Conservation (phyloP, 495 filamentous ascomycete genomes). For the Jackrogersella multiformis region DNA sequence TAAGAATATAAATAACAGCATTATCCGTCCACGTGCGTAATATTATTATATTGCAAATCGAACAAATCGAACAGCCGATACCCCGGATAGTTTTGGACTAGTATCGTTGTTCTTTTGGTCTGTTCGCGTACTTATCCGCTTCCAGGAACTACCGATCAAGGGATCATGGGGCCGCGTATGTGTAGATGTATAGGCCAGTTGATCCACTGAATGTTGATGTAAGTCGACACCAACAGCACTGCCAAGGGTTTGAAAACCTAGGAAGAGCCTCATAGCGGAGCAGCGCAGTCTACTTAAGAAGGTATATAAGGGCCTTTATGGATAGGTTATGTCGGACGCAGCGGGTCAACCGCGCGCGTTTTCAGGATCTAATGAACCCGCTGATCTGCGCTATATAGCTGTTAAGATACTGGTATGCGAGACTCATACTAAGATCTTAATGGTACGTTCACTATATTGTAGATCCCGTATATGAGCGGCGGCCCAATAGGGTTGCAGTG, state of each 20-base stretch:
- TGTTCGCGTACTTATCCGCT: neutral
- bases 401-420: conserved; percentile 7
- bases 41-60: conserved; percentile 16
- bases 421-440: conserved; percentile 4
- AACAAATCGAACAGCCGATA: too few species aligned
- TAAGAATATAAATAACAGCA: conserved; percentile 8
- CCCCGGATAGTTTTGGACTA: neutral
- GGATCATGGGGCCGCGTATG: neutral
- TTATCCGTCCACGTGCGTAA: conserved; percentile 19
- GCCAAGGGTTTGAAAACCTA: neutral
- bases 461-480: conserved; percentile 19
- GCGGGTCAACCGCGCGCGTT: neutral
- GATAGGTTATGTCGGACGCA: conserved; percentile 5
- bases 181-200: neutral
- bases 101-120: neutral
- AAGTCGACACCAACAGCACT: neutral
- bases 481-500: conserved; percentile 18
- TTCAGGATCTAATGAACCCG: conserved; percentile 11
- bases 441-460: conserved; percentile 1
- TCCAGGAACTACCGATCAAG: neutral
- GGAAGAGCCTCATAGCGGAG: conserved; percentile 7
- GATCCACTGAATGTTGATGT: neutral
- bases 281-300: neutral
- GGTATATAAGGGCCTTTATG: neutral
- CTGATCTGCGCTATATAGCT: conserved; percentile 12